Conservation (phyloP, 75 land plant species). For the Sequoia sempervirens region DNA sequence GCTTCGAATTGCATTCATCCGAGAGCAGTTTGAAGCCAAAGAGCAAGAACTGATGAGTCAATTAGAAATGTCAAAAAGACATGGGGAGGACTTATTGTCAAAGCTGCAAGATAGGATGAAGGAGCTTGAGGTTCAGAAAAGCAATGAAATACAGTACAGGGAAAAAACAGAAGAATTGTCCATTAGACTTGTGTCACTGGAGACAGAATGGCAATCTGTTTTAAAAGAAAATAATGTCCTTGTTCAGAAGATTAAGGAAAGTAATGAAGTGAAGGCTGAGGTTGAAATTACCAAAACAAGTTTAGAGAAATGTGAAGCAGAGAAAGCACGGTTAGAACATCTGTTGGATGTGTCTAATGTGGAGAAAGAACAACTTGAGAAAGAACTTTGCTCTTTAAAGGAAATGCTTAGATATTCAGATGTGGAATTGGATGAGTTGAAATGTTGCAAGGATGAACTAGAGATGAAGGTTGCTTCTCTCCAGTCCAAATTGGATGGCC, state of each 20-base stretch:
- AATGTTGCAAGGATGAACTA: conserved; percentile 14
- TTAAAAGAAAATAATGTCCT: conserved; percentile 31
- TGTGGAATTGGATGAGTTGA: conserved; percentile 21
- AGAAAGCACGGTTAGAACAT: conserved; percentile 47
- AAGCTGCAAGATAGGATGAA: conserved; percentile 56
- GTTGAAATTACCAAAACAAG: conserved; percentile 38
- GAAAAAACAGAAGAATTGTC: conserved; percentile 52
- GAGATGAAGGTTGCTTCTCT: conserved; percentile 23
- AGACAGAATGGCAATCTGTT: conserved; percentile 25
- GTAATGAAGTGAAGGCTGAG: conserved; percentile 41
- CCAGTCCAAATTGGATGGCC: conserved; percentile 22
- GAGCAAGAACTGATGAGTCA: conserved; percentile 51
- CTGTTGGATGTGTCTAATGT: conserved; percentile 31
- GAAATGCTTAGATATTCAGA: conserved; percentile 23
- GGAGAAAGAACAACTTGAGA: conserved; percentile 24
- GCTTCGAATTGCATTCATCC: conserved; percentile 54
- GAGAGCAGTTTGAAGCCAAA: conserved; percentile 53
- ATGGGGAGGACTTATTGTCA: conserved; percentile 57
- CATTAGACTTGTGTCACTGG: conserved; percentile 30
- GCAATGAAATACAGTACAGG: conserved; percentile 35
- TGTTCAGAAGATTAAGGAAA: conserved; percentile 18
- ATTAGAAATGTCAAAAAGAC: conserved; percentile 44
- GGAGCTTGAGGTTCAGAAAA: conserved; percentile 53
- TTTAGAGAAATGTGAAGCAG: conserved; percentile 58
- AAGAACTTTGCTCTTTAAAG: conserved; percentile 33